Percentiles rank a stretch among this genome's conserved stretches.
phyloP scores from a whole-genome alignment of 1,139 yeast species.

The Meyerozyma guilliermondii region DNA sequence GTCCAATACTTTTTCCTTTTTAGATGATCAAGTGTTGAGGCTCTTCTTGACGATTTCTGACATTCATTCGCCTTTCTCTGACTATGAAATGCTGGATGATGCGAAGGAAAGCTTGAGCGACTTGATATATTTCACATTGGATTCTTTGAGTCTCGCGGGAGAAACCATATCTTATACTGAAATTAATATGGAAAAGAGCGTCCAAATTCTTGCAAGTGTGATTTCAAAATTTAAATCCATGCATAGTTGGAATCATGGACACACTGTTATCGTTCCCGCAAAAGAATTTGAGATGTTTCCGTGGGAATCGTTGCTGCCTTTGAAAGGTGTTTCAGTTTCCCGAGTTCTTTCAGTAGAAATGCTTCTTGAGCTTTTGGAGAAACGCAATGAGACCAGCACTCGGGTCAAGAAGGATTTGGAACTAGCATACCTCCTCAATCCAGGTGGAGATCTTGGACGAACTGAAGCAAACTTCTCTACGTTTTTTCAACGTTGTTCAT shows the following conservation, averaged over 20 bases:
- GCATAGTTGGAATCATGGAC: conserved; percentile 24
- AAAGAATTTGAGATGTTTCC: conserved; percentile 65
- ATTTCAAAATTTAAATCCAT: conserved; percentile 19
- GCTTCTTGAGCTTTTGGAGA: conserved; percentile 38
- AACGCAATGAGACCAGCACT: conserved; percentile 6
- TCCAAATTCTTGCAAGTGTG: conserved; percentile 32
- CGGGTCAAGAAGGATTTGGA: conserved; percentile 19
- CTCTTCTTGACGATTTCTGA: conserved; percentile 39
- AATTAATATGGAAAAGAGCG: conserved; percentile 46
- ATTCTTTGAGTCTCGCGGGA: conserved; percentile 58
- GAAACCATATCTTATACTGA: conserved; percentile 61
- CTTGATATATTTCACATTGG: conserved; percentile 56
- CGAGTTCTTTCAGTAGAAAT: conserved; percentile 66
- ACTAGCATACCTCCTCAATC: conserved; percentile 67
- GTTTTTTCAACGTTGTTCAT: conserved; percentile 27
- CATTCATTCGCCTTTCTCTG: conserved; percentile 50
- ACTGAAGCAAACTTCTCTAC: conserved; percentile 62
- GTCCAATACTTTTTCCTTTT: conserved; percentile 22
- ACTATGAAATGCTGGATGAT: conserved; percentile 28
- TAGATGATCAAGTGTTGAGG: conserved; percentile 16
- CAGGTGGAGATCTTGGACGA: conserved; percentile 67
- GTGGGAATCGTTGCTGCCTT: conserved; percentile 75
- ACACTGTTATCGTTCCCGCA: conserved; percentile 66
- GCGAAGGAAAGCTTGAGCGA: conserved; percentile 51
- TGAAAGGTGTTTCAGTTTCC: conserved; percentile 55